phyloP scores from a whole-genome alignment of 2,329 filamentous ascomycete genomes.

The Chrysoporthe cubensis region DNA sequence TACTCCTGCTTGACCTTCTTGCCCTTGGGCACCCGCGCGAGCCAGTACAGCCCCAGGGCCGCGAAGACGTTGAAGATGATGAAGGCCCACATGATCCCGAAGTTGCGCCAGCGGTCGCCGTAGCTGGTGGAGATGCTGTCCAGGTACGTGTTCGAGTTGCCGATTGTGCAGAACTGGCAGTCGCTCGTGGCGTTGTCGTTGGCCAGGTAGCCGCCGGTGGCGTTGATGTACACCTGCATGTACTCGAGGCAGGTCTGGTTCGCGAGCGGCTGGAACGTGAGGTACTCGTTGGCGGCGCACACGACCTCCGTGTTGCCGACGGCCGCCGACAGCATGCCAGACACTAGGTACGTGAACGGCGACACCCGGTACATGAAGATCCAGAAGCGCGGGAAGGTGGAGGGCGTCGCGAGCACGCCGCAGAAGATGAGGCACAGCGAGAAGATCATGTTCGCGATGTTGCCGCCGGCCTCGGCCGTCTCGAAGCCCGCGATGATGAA shows the following conservation, averaged over 20 bases:
- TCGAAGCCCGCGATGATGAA: conserved; percentile 67
- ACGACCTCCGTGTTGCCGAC: conserved; percentile 62
- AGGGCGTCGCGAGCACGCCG: conserved; percentile 63
- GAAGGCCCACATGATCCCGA: conserved; percentile 55
- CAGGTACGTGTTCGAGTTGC: conserved; percentile 42
- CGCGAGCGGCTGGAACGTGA: conserved; percentile 61
- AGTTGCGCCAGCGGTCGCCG: conserved; percentile 55
- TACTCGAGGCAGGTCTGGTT: conserved; percentile 61
- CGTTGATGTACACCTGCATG: conserved; percentile 50
- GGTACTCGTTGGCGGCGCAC: conserved; percentile 68
- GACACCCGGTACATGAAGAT: conserved; percentile 73
- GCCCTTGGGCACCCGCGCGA: conserved; percentile 43
- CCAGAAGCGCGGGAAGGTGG: conserved; percentile 69
- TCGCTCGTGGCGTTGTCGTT: conserved; percentile 42
- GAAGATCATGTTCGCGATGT: conserved; percentile 69
- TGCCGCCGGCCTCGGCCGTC: conserved; percentile 68
- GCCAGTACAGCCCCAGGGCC: conserved; percentile 53
- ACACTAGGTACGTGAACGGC: conserved; percentile 74
- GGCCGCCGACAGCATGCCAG: conserved; percentile 65
- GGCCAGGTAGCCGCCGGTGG: conserved; percentile 52
- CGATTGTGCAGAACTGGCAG: conserved; percentile 32
- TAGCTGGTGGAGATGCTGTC: conserved; percentile 46
- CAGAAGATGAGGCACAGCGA: conserved; percentile 69
- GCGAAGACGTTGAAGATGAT: conserved; percentile 53
- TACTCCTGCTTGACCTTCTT: conserved; percentile 31